Evolutionary conservation across 257 asterid genomes (phyloP).

Genomic region (Capsicum pubescens): DNA sequence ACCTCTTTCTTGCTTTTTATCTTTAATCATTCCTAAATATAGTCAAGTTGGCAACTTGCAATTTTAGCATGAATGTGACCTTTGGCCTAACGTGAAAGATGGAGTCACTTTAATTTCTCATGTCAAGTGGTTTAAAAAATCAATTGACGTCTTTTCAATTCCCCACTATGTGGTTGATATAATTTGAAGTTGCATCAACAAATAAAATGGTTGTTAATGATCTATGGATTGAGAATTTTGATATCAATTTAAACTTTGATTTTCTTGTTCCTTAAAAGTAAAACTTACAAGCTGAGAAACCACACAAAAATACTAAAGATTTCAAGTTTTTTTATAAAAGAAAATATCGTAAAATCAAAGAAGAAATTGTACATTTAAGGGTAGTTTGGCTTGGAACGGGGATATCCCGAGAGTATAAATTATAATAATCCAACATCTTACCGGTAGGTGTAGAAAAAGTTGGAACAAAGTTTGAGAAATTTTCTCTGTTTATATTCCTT

Average conservation of each 20-base stretch:
- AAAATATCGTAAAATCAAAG: too few species aligned
- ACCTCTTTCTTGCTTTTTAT: not conserved
- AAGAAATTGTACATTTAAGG: too few species aligned
- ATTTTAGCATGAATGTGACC: not conserved
- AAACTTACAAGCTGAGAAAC: not conserved
- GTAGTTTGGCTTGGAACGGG: too few species aligned
- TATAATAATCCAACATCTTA: not conserved
- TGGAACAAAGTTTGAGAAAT: too few species aligned
- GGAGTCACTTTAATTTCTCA: conserved; percentile 19
- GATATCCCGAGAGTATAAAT: not conserved
- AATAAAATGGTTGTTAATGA: too few species aligned
- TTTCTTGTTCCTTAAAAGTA: not conserved
- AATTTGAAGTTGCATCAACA: not conserved
- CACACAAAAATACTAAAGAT: not conserved
- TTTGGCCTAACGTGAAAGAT: conserved; percentile 9
- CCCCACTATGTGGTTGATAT: not conserved
- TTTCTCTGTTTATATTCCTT: too few species aligned
- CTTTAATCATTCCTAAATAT: conserved; percentile 16
- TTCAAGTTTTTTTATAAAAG: not conserved
- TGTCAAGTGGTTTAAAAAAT: conserved; percentile 18
- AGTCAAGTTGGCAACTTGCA: conserved; percentile 23
- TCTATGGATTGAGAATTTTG: not conserved
- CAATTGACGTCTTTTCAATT: conserved; percentile 1
- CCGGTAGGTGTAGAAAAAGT: too few species aligned
- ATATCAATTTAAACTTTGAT: not conserved